phyloP scores from a whole-genome alignment of 768 basidiomycete genomes.

The Mycena olivaceomarginata region DNA sequence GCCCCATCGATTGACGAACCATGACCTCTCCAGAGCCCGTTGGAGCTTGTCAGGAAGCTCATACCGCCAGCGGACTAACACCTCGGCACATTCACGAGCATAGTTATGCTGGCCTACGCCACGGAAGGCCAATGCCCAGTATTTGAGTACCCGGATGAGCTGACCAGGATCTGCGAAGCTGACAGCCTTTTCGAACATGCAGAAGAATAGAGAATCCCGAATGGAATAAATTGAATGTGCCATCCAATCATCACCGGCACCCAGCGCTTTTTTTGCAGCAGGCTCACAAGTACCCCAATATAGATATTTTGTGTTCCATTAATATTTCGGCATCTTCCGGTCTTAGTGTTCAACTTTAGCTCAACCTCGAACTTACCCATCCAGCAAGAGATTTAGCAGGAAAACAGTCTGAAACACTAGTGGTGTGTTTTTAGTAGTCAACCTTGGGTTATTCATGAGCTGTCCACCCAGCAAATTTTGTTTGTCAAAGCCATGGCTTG shows the following conservation, averaged over 20 bases:
- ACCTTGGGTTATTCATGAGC: no score
- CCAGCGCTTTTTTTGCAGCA: conserved; percentile 24
- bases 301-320: no score
- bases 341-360: no score
- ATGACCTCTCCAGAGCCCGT: conserved; percentile 42
- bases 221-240: conserved; percentile 53
- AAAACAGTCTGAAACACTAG: no score
- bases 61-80: conserved; percentile 47
- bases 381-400: no score
- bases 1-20: conserved; percentile 41
- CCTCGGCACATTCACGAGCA: conserved; percentile 51
- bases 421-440: no score
- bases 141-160: conserved; percentile 47
- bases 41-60: conserved; percentile 39
- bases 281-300: no score
- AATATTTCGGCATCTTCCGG: no score
- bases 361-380: no score
- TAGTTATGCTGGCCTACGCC: conserved; percentile 50
- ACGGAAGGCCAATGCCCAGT: no score
- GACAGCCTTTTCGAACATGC: conserved; percentile 55
- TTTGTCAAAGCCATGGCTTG: no score
- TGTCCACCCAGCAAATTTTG: no score
- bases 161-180: conserved; percentile 54
- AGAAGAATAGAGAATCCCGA: conserved; percentile 51
- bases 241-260: conserved; percentile 31